phyloP scores from a whole-genome alignment of 805 yeast species.

The Kuraishia borneana region DNA sequence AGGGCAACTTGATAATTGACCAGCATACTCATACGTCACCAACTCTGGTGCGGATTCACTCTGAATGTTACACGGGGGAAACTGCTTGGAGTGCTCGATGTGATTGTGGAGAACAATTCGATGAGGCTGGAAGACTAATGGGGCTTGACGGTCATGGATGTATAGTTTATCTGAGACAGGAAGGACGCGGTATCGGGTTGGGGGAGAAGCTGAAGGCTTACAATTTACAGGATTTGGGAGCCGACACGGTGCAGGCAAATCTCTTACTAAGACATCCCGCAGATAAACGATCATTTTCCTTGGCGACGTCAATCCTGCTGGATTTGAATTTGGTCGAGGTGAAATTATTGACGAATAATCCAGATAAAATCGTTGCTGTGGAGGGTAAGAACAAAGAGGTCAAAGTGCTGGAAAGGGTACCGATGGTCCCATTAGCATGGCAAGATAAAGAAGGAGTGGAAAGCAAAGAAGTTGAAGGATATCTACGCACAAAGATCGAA shows the following conservation, averaged over 20 bases:
- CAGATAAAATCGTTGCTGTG: conserved; percentile 91
- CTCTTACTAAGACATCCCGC: conserved; percentile 91
- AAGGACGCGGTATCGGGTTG: conserved; percentile 97
- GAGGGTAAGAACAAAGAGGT: conserved; percentile 75
- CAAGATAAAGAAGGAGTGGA: conserved; percentile 55
- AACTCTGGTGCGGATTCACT: conserved; percentile 79
- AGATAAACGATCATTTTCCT: conserved; percentile 86
- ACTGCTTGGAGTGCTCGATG: conserved; percentile 99
- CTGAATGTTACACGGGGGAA: conserved; percentile 98
- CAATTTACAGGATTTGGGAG: conserved; percentile 94
- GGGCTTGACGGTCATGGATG: conserved; percentile 84
- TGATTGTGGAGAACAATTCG: conserved; percentile 98
- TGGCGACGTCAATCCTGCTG: conserved; percentile 85
- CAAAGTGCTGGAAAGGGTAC: conserved; percentile 77
- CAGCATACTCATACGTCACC: conserved; percentile 24
- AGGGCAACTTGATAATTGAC: conserved; percentile 22
- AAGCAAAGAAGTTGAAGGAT: conserved; percentile 83
- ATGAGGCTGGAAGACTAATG: conserved; percentile 93
- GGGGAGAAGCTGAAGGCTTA: conserved; percentile 96
- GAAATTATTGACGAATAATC: conserved; percentile 83
- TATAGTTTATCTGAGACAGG: conserved; percentile 91
- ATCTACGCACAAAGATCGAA: conserved; percentile 86
- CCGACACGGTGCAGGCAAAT: conserved; percentile 97
- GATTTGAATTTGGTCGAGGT: conserved; percentile 72
- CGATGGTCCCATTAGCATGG: conserved; percentile 98